phyloP scores from a whole-genome alignment of 345 rosid species.

The Theobroma cacao region DNA sequence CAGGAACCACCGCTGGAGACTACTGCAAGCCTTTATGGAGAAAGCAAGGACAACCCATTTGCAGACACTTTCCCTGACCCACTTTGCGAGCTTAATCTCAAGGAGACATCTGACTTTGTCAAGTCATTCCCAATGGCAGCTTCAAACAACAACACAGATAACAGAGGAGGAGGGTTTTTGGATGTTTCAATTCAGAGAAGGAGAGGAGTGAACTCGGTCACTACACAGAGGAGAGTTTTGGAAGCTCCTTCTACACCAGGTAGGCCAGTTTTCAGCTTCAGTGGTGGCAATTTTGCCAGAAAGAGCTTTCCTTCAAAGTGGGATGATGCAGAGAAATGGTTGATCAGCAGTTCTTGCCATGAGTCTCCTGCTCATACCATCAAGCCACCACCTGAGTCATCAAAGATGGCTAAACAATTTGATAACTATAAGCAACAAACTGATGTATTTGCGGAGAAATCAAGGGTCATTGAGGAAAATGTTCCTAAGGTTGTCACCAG shows the following conservation, averaged over 20 bases:
- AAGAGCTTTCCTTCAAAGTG: constrained; percentile 89
- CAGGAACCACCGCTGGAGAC: constrained; percentile 38
- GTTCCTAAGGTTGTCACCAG: constrained; percentile 32
- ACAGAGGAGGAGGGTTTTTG: constrained; percentile 36
- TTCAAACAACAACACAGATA: constrained; percentile 29
- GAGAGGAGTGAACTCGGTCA: constrained; percentile 50
- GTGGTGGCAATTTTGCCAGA: constrained; percentile 46
- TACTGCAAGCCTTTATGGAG: constrained; percentile 32
- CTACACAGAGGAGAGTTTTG: constrained; percentile 35
- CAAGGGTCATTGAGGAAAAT: constrained; percentile 51
- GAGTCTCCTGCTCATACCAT: constrained; percentile 66
- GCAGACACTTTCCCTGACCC: constrained; percentile 53
- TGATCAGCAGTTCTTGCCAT: constrained; percentile 52
- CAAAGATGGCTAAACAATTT: constrained; percentile 33
- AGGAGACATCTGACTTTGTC: constrained; percentile 75
- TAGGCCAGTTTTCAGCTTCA: constrained; percentile 75
- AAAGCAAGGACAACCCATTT: constrained; percentile 52
- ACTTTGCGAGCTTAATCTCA: constrained; percentile 66
- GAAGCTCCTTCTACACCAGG: constrained; percentile 83
- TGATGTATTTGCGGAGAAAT: constrained; percentile 61
- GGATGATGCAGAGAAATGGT: constrained; percentile 96
- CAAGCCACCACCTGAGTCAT: constrained; percentile 31
- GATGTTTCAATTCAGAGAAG: constrained; percentile 48
- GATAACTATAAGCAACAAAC: constrained; percentile 37
- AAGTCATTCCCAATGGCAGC: constrained; percentile 49